Percentiles rank a stretch among this genome's conserved stretches.
Evolutionary conservation across 163 green algal genomes (phyloP).

Genomic region (Scenedesmus sp.): DNA sequence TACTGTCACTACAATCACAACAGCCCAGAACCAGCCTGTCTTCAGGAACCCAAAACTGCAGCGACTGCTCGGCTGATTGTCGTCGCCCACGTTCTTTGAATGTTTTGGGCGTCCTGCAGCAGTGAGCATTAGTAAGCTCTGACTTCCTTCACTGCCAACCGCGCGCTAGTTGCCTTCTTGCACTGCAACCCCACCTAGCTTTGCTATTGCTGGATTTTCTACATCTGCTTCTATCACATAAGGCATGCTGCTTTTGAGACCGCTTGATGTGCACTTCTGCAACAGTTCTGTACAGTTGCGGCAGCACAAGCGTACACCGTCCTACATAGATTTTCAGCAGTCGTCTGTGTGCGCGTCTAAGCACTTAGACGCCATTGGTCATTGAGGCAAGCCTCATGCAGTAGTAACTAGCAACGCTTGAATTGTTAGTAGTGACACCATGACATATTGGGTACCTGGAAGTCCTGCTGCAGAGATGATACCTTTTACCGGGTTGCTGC

Average conservation of each 20-base stretch:
- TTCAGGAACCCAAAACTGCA: slow-evolving; percentile 28
- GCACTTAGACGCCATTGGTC: background rate
- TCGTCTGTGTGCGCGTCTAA: background rate
- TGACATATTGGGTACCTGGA: background rate
- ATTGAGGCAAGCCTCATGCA: background rate
- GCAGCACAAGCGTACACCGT: background rate
- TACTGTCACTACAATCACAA: background rate
- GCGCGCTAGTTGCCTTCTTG: background rate
- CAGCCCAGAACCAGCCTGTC: slow-evolving; percentile 50
- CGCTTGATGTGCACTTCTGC: background rate
- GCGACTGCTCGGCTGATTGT: background rate
- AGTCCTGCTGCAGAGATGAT: background rate
- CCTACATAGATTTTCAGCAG: background rate
- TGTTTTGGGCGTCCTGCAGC: slow-evolving; percentile 4
- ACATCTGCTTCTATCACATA: slow-evolving; percentile 9
- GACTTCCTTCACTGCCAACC: background rate
- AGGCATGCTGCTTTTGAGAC: background rate
- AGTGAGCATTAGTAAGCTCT: background rate
- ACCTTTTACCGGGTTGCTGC: too few relatives aligned
- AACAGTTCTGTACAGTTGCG: slow-evolving; percentile 12
- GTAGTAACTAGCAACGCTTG: background rate
- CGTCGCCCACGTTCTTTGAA: background rate
- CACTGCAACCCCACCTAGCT: slow-evolving; percentile 13
- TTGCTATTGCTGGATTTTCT: slow-evolving; percentile 43
- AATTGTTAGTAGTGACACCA: background rate